Base-by-base conservation (phyloP, 31 red algal genomes). In the Asparagopsis taxiformis region DNA sequence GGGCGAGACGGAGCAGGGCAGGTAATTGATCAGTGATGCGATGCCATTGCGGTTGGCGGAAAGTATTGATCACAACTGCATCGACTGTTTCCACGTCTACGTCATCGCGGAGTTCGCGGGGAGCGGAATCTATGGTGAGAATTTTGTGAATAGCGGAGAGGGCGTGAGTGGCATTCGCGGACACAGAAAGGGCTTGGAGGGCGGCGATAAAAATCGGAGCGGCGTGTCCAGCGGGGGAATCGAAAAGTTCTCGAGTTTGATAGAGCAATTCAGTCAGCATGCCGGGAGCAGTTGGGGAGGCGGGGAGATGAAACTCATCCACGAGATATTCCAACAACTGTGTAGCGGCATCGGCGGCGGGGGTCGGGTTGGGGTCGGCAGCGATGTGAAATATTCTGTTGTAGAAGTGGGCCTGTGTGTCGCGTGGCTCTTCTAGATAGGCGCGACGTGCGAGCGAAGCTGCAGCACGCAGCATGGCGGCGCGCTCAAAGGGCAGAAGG, bases 391-490 rank as follows among this genome's bases (percentile, higher is more conserved):
- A 57, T 7, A 72, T 24, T 22, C 6, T 30, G 10, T 48, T 17
- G 26, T 56, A 55, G 50, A 72, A 72, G 24, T 9, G 29, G 56
- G 54, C 50, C 16, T 49, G 64, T 10, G 16, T 3, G n/a, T n/a
- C 49, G 1, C 25, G 37, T 2, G 19, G 32, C 55, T 82, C 78
- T 13, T 69, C 62, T 11, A 82, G 46, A 41, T 82, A 82, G 1
- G 78, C 78, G 0, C 50, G 31, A 13, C 64, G 64, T 15, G 65
- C 55, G 52, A 82, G 78, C 44, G 48, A 52, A 10, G 78, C 78
- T 26, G 51, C 62, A 21, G 78, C 59, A 8, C 55, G 64, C 23
- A 82, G 53, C 25, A 70, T 17, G 65, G 78, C 43, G 31, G 23
- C 26, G 49, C 65, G 78, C 26, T 82, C 78, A 17, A 70, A 3